Conservation (phyloP, 768 basidiomycete species). For the Lactarius sanguifluus region DNA sequence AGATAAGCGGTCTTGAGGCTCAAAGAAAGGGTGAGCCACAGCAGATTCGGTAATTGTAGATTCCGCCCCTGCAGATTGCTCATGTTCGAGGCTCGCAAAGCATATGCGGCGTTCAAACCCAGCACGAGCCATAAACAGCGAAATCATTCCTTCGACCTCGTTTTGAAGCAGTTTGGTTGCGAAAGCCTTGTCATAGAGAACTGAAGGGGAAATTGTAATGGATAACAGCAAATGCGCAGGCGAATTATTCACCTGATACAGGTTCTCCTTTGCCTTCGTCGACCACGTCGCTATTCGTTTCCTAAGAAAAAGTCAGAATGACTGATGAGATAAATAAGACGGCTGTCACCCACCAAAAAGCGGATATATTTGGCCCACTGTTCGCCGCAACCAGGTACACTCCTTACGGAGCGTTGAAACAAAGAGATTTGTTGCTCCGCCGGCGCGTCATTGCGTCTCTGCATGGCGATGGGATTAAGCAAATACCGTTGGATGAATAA, state of each 20-base stretch:
- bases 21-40: conserved; percentile 32
- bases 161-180: conserved; percentile 24
- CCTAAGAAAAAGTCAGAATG: conserved; percentile 2
- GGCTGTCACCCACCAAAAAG: conserved; percentile 49
- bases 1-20: conserved; percentile 48
- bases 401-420: conserved; percentile 61
- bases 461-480: conserved; percentile 10
- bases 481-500: not conserved
- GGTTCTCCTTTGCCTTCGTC: conserved; percentile 24
- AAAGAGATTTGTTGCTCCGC: conserved; percentile 44
- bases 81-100: conserved; percentile 8
- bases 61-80: conserved; percentile 5
- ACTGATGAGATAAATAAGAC: not conserved
- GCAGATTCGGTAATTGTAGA: conserved; percentile 4
- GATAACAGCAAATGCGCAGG: not conserved
- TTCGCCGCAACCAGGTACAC: conserved; percentile 74
- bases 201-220: conserved; percentile 3
- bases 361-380: conserved; percentile 79
- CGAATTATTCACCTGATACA: conserved; percentile 15
- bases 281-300: conserved; percentile 17
- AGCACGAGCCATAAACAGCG: conserved; percentile 26
- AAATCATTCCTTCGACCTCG: conserved; percentile 28
- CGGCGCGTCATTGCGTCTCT: conserved; percentile 49
- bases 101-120: conserved; percentile 27
- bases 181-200: conserved; percentile 25